Base-by-base conservation (phyloP, 2,329 filamentous ascomycete species). In the Beauveria caledonica region DNA sequence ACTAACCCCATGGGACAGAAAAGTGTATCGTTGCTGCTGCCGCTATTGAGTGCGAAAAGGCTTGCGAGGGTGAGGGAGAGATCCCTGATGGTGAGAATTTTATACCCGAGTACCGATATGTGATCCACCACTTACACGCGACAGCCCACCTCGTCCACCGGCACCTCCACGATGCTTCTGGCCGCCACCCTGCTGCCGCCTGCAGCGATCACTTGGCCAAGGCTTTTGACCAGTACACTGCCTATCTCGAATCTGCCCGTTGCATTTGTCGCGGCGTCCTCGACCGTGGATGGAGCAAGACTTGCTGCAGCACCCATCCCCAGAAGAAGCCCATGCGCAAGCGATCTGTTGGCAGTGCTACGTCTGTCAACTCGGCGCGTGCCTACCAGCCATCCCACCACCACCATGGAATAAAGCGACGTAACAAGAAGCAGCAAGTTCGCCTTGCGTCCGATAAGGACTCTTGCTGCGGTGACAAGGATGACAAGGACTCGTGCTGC, bases 181-280 rank as follows among this genome's bases (percentile, higher is more conserved):
- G 68, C 29, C 63, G 66, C 5, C 68, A 68, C 48, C 64, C 60
- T 3, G 61, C 62, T 10, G 63, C 64, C 7, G 71, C 72, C 8
- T 74, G 72, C 51, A 68, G 56, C 42, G 67, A 67, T 36, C 72
- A 74, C 53, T 65, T 74, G 1, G 61, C 63, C 53, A 67, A 66
- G 25, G 72, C 72, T 1, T 71, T 73, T 49, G 67, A 72, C 19
- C 68, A 70, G 49, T 74, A 74, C 55, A 70, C 65, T 61, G 67
- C 66, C 58, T 73, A 73, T 52, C 68, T 74, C n/a, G 68, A 73
- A 48, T 67, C 68, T 10, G 70, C 70, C n/a, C 72, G 72, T 2
- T 74, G 72, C 64, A 74, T 74, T 62, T 74, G 72, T 63, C 71
- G 71, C 40, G 69, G 64, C 55, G 65, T 73, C 25, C 66, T 74